phyloP scores from a whole-genome alignment of 2,329 filamentous ascomycete species.

The Penicillium thymicola region DNA sequence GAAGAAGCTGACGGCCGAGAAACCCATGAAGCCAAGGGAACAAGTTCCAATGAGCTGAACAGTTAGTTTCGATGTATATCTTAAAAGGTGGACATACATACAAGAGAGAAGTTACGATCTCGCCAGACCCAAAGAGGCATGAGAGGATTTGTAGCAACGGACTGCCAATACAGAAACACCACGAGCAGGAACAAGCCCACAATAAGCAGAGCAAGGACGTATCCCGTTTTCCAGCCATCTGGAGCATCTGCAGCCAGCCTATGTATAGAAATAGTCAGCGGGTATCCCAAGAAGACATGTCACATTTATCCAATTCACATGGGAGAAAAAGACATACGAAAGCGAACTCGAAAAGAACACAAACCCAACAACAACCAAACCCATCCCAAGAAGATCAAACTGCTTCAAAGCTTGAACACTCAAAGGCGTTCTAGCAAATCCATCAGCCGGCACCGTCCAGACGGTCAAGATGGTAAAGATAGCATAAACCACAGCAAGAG shows the following conservation, averaged over 20 bases:
- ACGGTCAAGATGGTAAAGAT: slow-evolving; percentile 56
- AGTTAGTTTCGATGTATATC: neutral
- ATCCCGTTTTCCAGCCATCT: slow-evolving; percentile 60
- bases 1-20: slow-evolving; percentile 61
- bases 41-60: slow-evolving; percentile 54
- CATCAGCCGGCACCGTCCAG: slow-evolving; percentile 61
- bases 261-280: slow-evolving; percentile 14
- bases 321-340: slow-evolving; percentile 44
- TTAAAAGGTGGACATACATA: slow-evolving; percentile 31
- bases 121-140: slow-evolving; percentile 57
- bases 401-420: slow-evolving; percentile 51
- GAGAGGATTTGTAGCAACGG: slow-evolving; percentile 48
- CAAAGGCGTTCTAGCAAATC: slow-evolving; percentile 43
- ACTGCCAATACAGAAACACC: slow-evolving; percentile 63
- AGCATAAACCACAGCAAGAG: slow-evolving; percentile 62
- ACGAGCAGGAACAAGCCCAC: slow-evolving; percentile 56
- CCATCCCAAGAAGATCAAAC: slow-evolving; percentile 61
- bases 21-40: slow-evolving; percentile 61
- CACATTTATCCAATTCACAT: no score
- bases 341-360: slow-evolving; percentile 63
- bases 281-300: neutral
- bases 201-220: slow-evolving; percentile 61
- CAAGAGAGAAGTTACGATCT: slow-evolving; percentile 63
- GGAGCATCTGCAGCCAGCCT: slow-evolving; percentile 54
- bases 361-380: slow-evolving; percentile 61